A percentile compares a stretch with the other conserved stretches of the same genome.
Conservation (phyloP, 2,329 filamentous ascomycete genomes). For the Aspergillus oerlinghausenensis region DNA sequence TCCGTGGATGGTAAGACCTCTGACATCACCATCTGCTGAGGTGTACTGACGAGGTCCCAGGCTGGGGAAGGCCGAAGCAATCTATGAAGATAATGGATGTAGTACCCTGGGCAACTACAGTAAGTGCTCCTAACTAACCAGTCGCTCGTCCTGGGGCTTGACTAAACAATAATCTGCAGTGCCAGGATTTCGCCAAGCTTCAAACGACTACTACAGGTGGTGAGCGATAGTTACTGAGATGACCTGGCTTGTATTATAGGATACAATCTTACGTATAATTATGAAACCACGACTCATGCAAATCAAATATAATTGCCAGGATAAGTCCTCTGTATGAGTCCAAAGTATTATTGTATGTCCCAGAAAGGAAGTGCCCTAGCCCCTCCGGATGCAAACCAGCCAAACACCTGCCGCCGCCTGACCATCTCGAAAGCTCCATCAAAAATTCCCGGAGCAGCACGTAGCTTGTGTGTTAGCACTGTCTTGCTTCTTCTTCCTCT, state of each 20-base stretch:
- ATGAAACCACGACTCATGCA: not conserved
- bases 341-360: not conserved
- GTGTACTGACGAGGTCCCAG: slow-evolving; percentile 19
- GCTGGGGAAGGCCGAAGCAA: slow-evolving; percentile 37
- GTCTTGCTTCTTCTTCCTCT: slow-evolving; percentile 5
- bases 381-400: slow-evolving; percentile 35
- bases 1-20: slow-evolving; percentile 45
- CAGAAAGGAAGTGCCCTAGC: slow-evolving; percentile 20
- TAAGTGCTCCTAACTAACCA: slow-evolving; percentile 14
- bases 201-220: slow-evolving; percentile 10
- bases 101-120: slow-evolving; percentile 21
- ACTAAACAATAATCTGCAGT: slow-evolving; percentile 12
- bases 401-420: slow-evolving; percentile 31
- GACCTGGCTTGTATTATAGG: not conserved
- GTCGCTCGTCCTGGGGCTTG: not conserved
- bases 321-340: not conserved
- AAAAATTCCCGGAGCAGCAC: slow-evolving; percentile 35
- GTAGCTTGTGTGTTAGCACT: slow-evolving; percentile 11
- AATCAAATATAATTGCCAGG: not conserved
- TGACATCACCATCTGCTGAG: not conserved
- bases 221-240: slow-evolving; percentile 1
- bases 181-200: slow-evolving; percentile 19
- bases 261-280: not conserved
- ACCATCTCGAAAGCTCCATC: slow-evolving; percentile 27
- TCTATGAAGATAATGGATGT: slow-evolving; percentile 40